A percentile compares a stretch with the other conserved stretches of the same genome.
phyloP scores from a whole-genome alignment of 305 asterid species.

The Ajuga reptans region DNA sequence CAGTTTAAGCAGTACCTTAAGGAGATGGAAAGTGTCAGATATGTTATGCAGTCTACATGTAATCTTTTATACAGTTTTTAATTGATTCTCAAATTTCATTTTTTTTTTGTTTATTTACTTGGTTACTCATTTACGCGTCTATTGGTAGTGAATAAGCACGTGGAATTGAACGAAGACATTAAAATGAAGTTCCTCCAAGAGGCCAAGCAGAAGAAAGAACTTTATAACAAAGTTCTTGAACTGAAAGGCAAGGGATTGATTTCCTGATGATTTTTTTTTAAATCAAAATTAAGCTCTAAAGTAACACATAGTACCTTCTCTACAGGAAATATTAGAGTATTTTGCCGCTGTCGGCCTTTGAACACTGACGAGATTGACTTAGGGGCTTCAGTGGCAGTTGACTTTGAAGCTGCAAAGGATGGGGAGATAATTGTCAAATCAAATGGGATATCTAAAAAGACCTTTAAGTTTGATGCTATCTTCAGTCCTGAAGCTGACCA shows the following conservation, averaged over 20 bases:
- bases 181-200: constrained; percentile 57
- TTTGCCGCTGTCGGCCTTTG: constrained; percentile 95
- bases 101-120: not conserved
- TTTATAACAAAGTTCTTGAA: constrained; percentile 79
- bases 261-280: not conserved
- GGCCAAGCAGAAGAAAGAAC: constrained; percentile 68
- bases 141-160: constrained; percentile 52
- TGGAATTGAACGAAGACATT: constrained; percentile 51
- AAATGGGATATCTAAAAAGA: constrained; percentile 55
- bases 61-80: constrained; percentile 11
- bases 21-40: constrained; percentile 51
- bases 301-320: not conserved
- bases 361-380: constrained; percentile 56
- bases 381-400: constrained; percentile 61
- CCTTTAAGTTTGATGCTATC: constrained; percentile 71
- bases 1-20: constrained; percentile 44
- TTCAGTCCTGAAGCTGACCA: constrained; percentile 78
- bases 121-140: constrained; percentile 1
- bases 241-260: constrained; percentile 55
- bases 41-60: constrained; percentile 59
- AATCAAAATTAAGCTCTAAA: not conserved
- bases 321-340: constrained; percentile 91
- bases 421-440: constrained; percentile 70
- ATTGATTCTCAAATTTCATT: not conserved
- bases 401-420: constrained; percentile 75